Evolutionary conservation across 2,329 filamentous ascomycete genomes (phyloP), one percentile per base, ranked within the genome.

Genomic region (Aureobasidium namibiae): DNA sequence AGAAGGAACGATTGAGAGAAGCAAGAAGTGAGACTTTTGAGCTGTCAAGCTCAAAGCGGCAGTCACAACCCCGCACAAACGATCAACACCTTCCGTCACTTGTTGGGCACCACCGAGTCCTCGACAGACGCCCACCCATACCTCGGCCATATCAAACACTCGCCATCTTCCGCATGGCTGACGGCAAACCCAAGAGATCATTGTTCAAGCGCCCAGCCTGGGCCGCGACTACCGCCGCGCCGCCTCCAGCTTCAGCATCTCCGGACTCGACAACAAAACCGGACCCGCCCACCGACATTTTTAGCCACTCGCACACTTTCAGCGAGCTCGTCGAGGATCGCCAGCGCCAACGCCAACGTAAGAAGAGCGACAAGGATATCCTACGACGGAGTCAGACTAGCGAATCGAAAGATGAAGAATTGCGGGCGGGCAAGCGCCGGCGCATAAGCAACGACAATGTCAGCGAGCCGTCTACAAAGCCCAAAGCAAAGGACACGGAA

Each of bases 231-330:
- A n/a, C n/a, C n/a, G 33, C 49, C 4, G 5, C 49, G n/a, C 41
- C 38, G 9, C 29, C 48, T 11, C 31, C 60, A 4, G 34, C 41
- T n/a, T 56, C 41, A 29, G 21, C 60, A 29, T 56, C 39, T 23
- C 54, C 54, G 10, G 42, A 48, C 23, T n/a, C 54, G 21, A 23
- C 31, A 3, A 10, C 54, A 4, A 57, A 59, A 1, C 31, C 56
- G 9, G 67, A 70, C 33, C 64, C 67, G 56, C 33, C 61, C 21
- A 53, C 59, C 18, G 69, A 74, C 63, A 70, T 78, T 29, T 79
- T 79, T 64, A 76, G 73, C 56, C 75, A 76, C 58, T 72, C 74
- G 2, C 67, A 71, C 23, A 65, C 65, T 9, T 76, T 73, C 65
- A 63, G 65, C 18, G 68, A 72, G 9, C 69, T 74, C 50, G 67